Evolutionary conservation across 2,329 filamentous ascomycete genomes (phyloP).

Genomic region (Beauveria scarabaeidicola): DNA sequence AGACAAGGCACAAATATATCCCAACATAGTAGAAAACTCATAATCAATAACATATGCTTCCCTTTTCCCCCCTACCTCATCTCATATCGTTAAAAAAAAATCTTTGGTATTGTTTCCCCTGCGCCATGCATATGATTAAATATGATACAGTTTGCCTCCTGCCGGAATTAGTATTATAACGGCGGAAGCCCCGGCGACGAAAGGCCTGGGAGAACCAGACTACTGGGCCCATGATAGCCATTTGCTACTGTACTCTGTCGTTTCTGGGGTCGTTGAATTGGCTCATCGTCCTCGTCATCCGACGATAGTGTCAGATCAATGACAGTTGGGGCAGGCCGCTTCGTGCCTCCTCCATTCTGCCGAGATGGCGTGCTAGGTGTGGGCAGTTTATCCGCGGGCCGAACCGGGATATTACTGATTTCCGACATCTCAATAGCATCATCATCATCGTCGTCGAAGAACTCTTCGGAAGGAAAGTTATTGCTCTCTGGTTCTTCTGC

Average conservation of each 20-base stretch:
- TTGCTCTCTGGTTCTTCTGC: slow-evolving; percentile 23
- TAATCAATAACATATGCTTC: neutral
- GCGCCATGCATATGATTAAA: slow-evolving; percentile 6
- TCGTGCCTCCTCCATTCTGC: slow-evolving; percentile 28
- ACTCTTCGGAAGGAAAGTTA: slow-evolving; percentile 19
- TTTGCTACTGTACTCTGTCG: slow-evolving; percentile 28
- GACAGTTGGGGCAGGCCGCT: slow-evolving; percentile 43
- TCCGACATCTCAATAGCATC: slow-evolving; percentile 44
- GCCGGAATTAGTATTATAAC: neutral
- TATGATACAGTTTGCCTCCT: slow-evolving; percentile 6
- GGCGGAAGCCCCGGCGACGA: neutral
- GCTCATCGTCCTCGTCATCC: slow-evolving; percentile 46
- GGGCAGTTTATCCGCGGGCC: slow-evolving; percentile 14
- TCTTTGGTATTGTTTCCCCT: neutral
- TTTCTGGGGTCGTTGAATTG: slow-evolving; percentile 38
- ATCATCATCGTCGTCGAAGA: slow-evolving; percentile 31
- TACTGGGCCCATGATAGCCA: neutral
- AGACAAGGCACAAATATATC: neutral
- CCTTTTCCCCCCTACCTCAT: neutral
- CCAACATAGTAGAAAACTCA: neutral
- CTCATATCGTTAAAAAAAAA: neutral
- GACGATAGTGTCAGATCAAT: slow-evolving; percentile 52
- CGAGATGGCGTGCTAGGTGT: slow-evolving; percentile 31
- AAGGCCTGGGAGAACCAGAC: neutral
- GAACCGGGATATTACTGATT: slow-evolving; percentile 21